Percentiles rank a stretch among this genome's conserved stretches.
Evolutionary conservation across 2,329 filamentous ascomycete genomes (phyloP).

Genomic region (Cladosporium sp.): DNA sequence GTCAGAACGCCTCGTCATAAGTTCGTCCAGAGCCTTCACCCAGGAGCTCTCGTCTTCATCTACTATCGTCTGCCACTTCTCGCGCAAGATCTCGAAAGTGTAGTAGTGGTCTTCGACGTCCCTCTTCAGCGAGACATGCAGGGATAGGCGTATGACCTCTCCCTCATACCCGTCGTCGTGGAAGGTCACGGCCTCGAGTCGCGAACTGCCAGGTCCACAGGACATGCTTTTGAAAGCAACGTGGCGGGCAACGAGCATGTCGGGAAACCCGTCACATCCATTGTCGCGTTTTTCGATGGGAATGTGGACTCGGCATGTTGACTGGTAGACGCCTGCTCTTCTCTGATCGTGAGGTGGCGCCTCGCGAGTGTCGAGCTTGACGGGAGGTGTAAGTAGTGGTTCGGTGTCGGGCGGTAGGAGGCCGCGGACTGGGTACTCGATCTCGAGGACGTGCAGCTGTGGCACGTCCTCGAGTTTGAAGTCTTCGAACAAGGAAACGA

Average conservation of each 20-base stretch:
- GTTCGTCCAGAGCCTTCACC: neutral
- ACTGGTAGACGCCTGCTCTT: conserved; percentile 2
- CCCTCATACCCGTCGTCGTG: neutral
- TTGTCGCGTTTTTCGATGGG: neutral
- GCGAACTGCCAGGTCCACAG: neutral
- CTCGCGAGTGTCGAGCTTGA: neutral
- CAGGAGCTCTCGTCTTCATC: neutral
- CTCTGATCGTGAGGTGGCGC: conserved; percentile 12
- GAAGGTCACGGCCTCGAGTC: neutral
- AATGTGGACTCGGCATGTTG: neutral
- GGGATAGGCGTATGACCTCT: neutral
- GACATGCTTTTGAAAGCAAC: neutral
- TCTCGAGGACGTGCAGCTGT: neutral
- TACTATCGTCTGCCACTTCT: neutral
- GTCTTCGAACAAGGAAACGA: neutral
- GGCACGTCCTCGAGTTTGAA: neutral
- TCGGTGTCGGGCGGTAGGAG: neutral
- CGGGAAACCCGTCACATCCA: neutral
- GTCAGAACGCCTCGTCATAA: conserved; percentile 1
- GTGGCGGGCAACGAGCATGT: neutral
- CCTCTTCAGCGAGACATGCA: neutral
- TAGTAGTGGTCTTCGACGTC: neutral
- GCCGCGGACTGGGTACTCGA: conserved; percentile 1
- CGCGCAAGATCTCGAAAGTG: neutral
- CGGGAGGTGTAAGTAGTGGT: neutral